Conservation (phyloP, 148 eudicot species). For the Selenicereus undatus region DNA sequence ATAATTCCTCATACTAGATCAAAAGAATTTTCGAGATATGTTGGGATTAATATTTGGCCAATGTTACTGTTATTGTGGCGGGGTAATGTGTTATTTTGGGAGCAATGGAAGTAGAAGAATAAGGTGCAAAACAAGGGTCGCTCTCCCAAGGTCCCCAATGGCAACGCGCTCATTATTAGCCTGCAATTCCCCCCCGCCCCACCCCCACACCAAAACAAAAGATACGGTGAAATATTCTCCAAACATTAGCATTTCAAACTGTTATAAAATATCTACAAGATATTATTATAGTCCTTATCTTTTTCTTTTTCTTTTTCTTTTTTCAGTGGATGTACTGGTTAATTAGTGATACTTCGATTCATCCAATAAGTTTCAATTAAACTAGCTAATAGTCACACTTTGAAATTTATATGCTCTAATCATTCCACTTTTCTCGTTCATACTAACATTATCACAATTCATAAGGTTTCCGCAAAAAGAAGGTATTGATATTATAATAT, state of each 20-base stretch:
- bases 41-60: not conserved
- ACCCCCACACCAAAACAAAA: not conserved
- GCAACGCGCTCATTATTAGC: not conserved
- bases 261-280: not conserved
- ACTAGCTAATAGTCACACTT: no score
- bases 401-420: no score
- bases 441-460: no score
- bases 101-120: constrained; percentile 2
- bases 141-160: constrained; percentile 2
- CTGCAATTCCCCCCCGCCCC: not conserved
- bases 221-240: not conserved
- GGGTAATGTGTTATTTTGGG: not conserved
- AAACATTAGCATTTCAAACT: no score
- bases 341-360: no score
- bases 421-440: no score
- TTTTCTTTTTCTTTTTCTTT: no score
- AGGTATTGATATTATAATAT: no score
- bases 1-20: not conserved
- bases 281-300: no score
- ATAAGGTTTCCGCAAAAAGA: no score
- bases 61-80: not conserved
- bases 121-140: constrained; percentile 15
- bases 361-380: no score
- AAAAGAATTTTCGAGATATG: not conserved
- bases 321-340: no score